Base-by-base conservation (phyloP, 306 rosid species). In the Cucurbita ficifolia region DNA sequence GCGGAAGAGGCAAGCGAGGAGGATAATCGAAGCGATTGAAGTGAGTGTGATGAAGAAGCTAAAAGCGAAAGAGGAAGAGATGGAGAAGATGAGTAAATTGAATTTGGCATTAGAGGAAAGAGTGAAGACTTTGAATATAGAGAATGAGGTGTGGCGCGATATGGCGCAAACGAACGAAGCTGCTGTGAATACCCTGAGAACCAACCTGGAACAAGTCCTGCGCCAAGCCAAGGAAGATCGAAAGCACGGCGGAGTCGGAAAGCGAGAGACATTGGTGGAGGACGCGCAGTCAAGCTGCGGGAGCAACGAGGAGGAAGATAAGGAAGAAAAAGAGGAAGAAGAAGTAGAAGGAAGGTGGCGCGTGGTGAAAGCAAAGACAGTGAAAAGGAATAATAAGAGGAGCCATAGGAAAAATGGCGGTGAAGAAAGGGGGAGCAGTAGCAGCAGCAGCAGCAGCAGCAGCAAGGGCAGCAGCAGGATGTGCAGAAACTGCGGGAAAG, bases 61-160 rank as follows among this genome's bases (percentile, higher is more conserved):
- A 17, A 87, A 78, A 46, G 78, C 84, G 0, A 94, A 89, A 22
- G 95, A 90, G 19, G 96, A 84, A 1, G 96, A 94, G 76, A 89
- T 94, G 9, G 91, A 85, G 8, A 94, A 84, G 75, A 88, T 94
- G 6, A 87, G 88, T 2, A 90, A 86, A 52, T 42, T 91, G 36
- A 94, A 94, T 42, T 90, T 97, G 97, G 95, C 86, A 0, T 12
- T 94, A 5, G 92, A 89, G 51, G 97, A 94, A 39, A 76, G 76
- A 21, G 89, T 90, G 0, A 90, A 90, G 46, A 77, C 88, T 0
- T 73, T 94, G 0, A 82, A 86, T 60, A 57, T 86, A 0, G 98
- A 94, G 76, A 94, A 94, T 49, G 92, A 94, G 54, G 75, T 90
- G 50, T 94, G 98, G 98, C 87, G 96, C 2, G 96, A 94, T 4